A percentile compares a stretch with the other conserved stretches of the same genome.
Conservation (phyloP, 306 rosid species). For the Vigna radiata region DNA sequence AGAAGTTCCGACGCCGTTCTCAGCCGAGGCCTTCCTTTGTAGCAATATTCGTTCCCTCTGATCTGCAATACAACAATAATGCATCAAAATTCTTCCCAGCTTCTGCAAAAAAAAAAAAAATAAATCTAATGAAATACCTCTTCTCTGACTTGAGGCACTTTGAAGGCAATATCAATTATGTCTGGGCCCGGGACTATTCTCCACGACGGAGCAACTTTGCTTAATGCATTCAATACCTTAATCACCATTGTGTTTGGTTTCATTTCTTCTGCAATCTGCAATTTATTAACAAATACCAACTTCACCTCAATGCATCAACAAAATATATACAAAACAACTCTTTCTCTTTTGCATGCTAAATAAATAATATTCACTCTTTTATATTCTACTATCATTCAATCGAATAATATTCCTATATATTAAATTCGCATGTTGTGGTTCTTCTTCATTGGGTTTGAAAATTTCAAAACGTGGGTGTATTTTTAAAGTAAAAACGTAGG, state of each 20-base stretch:
- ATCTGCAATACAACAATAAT: conserved; percentile 47
- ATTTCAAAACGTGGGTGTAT: neutral
- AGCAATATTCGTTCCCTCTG: conserved; percentile 69
- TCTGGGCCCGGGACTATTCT: conserved; percentile 72
- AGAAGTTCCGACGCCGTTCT: conserved; percentile 75
- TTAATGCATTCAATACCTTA: conserved; percentile 54
- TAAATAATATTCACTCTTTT: no score
- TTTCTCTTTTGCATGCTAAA: no score
- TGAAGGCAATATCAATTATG: conserved; percentile 70
- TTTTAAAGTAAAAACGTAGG: neutral
- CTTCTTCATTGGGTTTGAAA: no score
- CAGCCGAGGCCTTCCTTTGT: conserved; percentile 84
- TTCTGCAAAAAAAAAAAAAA: no score
- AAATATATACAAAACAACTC: no score
- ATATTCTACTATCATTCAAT: no score
- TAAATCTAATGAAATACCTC: conserved; percentile 39
- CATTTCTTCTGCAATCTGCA: conserved; percentile 82
- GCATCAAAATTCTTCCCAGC: no score
- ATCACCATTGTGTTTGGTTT: conserved; percentile 56
- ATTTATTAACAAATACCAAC: neutral
- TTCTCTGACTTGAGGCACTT: conserved; percentile 66
- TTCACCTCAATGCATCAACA: neutral
- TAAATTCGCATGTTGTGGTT: no score
- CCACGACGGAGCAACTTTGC: conserved; percentile 75
- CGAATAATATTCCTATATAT: no score